A percentile compares a stretch with the other conserved stretches of the same genome.
Evolutionary conservation across 768 basidiomycete species (phyloP).

Genomic region (Rhizopogon rudus): DNA sequence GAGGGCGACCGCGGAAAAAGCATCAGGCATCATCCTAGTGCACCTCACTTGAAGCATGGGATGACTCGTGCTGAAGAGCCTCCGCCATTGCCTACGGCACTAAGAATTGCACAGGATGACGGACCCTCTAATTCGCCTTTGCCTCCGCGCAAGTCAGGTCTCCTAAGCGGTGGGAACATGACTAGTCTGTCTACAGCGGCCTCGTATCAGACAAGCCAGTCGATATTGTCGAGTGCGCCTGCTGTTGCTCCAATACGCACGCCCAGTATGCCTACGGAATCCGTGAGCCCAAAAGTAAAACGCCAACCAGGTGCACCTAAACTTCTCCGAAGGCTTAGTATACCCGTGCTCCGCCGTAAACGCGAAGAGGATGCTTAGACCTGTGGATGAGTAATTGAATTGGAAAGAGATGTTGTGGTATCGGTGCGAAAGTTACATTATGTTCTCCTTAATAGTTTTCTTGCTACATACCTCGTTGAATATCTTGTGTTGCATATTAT

Average conservation of each 20-base stretch:
- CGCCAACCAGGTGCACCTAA: conserved; percentile 11
- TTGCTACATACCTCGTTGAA: background rate
- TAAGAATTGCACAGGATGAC: conserved; percentile 8
- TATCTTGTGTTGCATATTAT: background rate
- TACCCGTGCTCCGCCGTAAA: conserved; percentile 24
- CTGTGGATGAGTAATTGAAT: no score
- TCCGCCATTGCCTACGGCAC: conserved; percentile 4
- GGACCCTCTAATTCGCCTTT: conserved; percentile 4
- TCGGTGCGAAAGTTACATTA: no score
- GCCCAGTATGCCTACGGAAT: background rate
- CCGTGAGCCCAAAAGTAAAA: conserved; percentile 3
- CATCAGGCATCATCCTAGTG: background rate
- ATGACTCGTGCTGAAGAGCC: conserved; percentile 5
- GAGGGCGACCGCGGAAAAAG: conserved; percentile 7
- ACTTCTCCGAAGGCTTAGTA: conserved; percentile 23
- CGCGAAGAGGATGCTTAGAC: conserved; percentile 2
- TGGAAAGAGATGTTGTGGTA: background rate
- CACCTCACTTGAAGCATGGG: background rate
- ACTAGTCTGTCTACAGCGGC: background rate
- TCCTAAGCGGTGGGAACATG: background rate
- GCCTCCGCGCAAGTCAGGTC: background rate
- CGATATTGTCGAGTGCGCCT: conserved; percentile 14
- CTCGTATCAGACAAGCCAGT: conserved; percentile 15
- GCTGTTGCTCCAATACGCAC: conserved; percentile 3
- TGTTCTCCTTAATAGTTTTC: background rate